phyloP scores from a whole-genome alignment of 1,139 yeast species.

The Arxiozyma slooffiae region DNA sequence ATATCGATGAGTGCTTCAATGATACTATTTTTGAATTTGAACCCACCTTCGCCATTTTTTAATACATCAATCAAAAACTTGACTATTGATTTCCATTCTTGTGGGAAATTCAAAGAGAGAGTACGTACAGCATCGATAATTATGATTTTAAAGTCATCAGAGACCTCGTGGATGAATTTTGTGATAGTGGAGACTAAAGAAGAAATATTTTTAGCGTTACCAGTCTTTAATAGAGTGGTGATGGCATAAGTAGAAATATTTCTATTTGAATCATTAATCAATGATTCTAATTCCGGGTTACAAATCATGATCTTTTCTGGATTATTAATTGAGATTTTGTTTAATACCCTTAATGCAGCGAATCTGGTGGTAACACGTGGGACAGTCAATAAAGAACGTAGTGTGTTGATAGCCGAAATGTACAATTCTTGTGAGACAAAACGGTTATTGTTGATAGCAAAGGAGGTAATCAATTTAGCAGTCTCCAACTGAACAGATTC shows the following conservation, averaged over 20 bases:
- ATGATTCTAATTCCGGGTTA: conserved; percentile 72
- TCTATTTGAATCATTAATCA: conserved; percentile 81
- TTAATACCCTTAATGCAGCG: conserved; percentile 85
- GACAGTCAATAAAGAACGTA: conserved; percentile 71
- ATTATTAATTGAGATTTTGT: conserved; percentile 69
- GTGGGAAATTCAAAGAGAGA: conserved; percentile 85
- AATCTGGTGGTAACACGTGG: conserved; percentile 87
- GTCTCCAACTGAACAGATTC: conserved; percentile 93
- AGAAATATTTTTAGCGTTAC: conserved; percentile 85
- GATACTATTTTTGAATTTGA: conserved; percentile 72
- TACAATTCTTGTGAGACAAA: conserved; percentile 54
- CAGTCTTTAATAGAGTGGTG: conserved; percentile 89
- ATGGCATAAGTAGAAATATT: conserved; percentile 98
- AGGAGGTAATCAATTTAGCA: conserved; percentile 65
- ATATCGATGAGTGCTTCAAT: conserved; percentile 89
- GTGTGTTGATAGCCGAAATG: conserved; percentile 54
- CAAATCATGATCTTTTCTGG: conserved; percentile 69
- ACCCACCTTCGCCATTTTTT: conserved; percentile 79
- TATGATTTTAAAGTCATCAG: conserved; percentile 90
- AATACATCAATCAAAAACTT: conserved; percentile 73
- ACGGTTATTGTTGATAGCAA: conserved; percentile 36
- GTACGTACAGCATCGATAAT: conserved; percentile 92
- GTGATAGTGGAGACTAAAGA: conserved; percentile 80
- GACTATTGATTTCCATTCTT: conserved; percentile 76
- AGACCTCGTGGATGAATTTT: conserved; percentile 83